Evolutionary conservation across 257 asterid species (phyloP).

Genomic region (Nicotiana paniculata): DNA sequence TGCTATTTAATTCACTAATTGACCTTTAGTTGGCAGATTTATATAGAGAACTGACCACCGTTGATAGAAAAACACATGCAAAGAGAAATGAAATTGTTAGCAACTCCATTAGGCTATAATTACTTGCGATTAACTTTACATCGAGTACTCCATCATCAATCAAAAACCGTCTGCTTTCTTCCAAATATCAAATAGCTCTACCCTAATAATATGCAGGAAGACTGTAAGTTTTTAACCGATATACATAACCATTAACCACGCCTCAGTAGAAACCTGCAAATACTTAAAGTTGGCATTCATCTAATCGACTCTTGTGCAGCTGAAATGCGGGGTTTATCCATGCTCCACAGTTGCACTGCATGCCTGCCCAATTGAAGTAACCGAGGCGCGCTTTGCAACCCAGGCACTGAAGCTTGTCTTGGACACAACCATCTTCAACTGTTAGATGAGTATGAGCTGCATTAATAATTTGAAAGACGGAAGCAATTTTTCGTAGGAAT

Average conservation of each 20-base stretch:
- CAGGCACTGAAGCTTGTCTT: slow-evolving; percentile 68
- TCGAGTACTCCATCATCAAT: background rate
- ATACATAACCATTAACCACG: background rate
- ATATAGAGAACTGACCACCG: background rate
- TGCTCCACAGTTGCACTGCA: slow-evolving; percentile 92
- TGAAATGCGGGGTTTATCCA: slow-evolving; percentile 96
- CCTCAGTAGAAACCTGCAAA: background rate
- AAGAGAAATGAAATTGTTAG: background rate
- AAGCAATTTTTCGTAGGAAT: background rate
- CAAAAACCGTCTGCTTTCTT: background rate
- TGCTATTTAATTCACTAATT: background rate
- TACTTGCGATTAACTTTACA: background rate
- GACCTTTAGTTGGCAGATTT: background rate
- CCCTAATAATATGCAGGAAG: background rate
- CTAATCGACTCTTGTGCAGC: slow-evolving; percentile 82
- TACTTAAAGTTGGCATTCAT: slow-evolving; percentile 45
- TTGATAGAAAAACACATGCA: background rate
- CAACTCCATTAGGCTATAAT: background rate
- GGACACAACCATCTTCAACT: slow-evolving; percentile 75
- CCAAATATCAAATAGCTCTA: background rate
- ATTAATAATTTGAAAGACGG: slow-evolving; percentile 9
- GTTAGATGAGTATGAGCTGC: slow-evolving; percentile 15
- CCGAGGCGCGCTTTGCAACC: slow-evolving; percentile 89
- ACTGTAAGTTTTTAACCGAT: background rate
- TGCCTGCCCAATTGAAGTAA: slow-evolving; percentile 85